Conservation (phyloP, 768 basidiomycete genomes). For the Amanita muscaria region DNA sequence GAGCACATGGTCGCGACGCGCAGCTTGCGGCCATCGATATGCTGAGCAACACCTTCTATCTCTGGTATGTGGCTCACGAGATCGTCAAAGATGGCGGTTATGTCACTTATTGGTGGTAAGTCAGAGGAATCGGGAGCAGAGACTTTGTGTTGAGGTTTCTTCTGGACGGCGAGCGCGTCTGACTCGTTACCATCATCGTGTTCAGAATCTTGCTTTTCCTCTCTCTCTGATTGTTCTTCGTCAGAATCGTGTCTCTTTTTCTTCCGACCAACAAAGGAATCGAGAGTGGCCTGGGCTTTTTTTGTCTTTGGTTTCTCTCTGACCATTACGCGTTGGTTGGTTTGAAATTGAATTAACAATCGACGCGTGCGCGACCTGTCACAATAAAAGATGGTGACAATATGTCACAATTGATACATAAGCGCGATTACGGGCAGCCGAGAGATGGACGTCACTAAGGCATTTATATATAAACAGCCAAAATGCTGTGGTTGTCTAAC, state of each 20-base stretch:
- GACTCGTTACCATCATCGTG: slow-evolving; percentile 24
- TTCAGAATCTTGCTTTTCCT: slow-evolving; percentile 18
- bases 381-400: background rate
- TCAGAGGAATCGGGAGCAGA: slow-evolving; percentile 48
- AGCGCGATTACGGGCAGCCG: background rate
- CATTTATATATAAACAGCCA: background rate
- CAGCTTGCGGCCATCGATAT: slow-evolving; percentile 69
- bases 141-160: slow-evolving; percentile 27
- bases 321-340: slow-evolving; percentile 30
- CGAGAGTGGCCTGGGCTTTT: slow-evolving; percentile 33
- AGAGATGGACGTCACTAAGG: background rate
- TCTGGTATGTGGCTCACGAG: slow-evolving; percentile 57
- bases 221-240: background rate
- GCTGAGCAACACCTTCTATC: slow-evolving; percentile 58
- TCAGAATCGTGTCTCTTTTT: slow-evolving; percentile 20
- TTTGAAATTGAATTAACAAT: background rate
- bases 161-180: slow-evolving; percentile 22
- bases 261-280: slow-evolving; percentile 41
- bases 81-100: slow-evolving; percentile 68
- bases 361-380: slow-evolving; percentile 5
- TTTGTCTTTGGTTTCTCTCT: slow-evolving; percentile 32
- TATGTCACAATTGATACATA: too few relatives aligned
- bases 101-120: slow-evolving; percentile 69
- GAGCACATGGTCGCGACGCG: slow-evolving; percentile 97
- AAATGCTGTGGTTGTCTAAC: background rate